Evolutionary conservation across 768 basidiomycete genomes (phyloP), one percentile per base, ranked within the genome.

Genomic region (Cyclocybe aegerita): DNA sequence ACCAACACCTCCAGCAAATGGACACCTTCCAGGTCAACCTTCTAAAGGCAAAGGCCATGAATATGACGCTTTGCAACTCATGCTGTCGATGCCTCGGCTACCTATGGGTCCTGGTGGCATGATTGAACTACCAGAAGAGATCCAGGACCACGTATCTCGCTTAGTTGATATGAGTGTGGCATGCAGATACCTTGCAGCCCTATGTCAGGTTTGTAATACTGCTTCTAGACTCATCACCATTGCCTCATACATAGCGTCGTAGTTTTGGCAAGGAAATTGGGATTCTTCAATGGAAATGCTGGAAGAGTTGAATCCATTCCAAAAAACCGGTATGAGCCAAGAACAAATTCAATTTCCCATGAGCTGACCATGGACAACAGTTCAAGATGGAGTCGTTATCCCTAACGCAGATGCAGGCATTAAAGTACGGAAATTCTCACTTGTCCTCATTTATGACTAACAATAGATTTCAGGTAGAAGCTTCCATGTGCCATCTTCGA

Each of bases 401-500:
- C 85, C 86, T 5, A 93, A 88, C 60, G 74, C 85, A 10, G 94
- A 98, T 60, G 93, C 93, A 30, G 97, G 97, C 3, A 92, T 98
- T 66, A 99, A 99, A 73, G 94, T 93, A 53, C 14, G 32, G 7
- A 39, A 31, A 14, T 39, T 39, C 37, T 1, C 4, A 23, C 23
- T 15, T 23, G 44, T 29, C 31, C 23, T 9, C 9, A 11, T 17
- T 15, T 0, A 14, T 9, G 49, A 35, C 39, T 53, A 17, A 56
- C 31, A 29, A 9, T 39, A n/a, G n/a, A n/a, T n/a, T n/a, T 44
- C 57, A 96, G 93, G 89, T 98, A 35, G 93, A 98, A 72, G 93
- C 97, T 3, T 97, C 96, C 2, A 95, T 98, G 85, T 98, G 96
- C 62, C 87, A 96, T 63, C 75, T 99, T 12, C 83, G 97, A 48